phyloP scores from a whole-genome alignment of 768 basidiomycete genomes.

The Suillus lakei region DNA sequence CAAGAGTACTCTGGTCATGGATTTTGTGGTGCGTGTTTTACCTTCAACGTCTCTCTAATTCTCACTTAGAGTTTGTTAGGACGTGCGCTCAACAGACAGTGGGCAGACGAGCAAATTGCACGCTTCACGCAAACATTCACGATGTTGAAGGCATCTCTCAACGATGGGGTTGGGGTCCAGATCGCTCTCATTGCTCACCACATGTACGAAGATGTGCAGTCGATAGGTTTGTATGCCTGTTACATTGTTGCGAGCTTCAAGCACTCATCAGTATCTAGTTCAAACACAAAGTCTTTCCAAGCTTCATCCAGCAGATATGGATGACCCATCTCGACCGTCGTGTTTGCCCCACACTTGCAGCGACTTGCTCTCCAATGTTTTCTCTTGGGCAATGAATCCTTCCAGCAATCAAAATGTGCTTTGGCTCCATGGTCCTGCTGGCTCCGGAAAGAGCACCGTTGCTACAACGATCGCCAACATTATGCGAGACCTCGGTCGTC shows the following conservation, averaged over 20 bases:
- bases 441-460: constrained; percentile 42
- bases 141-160: constrained; percentile 30
- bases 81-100: constrained; percentile 25
- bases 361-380: constrained; percentile 31
- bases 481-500: constrained; percentile 35
- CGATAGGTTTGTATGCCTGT: constrained; percentile 22
- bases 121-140: constrained; percentile 27
- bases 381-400: constrained; percentile 30
- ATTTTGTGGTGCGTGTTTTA: constrained; percentile 33
- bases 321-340: constrained; percentile 25
- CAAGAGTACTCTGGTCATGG: constrained; percentile 41
- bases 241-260: neutral
- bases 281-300: constrained; percentile 25
- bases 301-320: constrained; percentile 35
- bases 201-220: constrained; percentile 30
- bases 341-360: constrained; percentile 38
- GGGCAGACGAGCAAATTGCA: constrained; percentile 25
- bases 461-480: constrained; percentile 40
- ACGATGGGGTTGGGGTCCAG: constrained; percentile 29
- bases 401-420: constrained; percentile 25
- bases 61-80: constrained; percentile 9
- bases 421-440: constrained; percentile 41
- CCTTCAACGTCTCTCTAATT: neutral
- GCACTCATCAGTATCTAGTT: constrained; percentile 16
- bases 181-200: constrained; percentile 32